Conservation (phyloP, 805 yeast genomes). For the Saccharomycopsis sp. region DNA sequence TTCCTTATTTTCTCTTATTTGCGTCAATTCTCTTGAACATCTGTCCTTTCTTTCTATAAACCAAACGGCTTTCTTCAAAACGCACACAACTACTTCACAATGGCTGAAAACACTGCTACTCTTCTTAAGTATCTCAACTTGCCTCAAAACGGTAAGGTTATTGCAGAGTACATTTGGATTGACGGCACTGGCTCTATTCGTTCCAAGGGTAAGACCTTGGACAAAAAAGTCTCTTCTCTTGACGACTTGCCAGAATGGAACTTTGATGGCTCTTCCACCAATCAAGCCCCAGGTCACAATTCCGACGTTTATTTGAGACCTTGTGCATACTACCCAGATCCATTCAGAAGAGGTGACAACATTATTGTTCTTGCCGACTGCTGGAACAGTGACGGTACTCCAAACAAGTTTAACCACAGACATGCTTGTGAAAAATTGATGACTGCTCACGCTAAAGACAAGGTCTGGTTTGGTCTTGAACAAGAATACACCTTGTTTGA, state of each 20-base stretch:
- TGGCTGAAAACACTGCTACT: constrained; percentile 53
- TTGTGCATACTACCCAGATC: constrained; percentile 91
- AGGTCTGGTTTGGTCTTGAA: constrained; percentile 96
- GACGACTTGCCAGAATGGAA: constrained; percentile 98
- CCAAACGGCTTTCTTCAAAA: too few relatives aligned
- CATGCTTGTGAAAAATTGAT: constrained; percentile 92
- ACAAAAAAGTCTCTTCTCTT: constrained; percentile 54
- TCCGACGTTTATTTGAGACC: constrained; percentile 94
- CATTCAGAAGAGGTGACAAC: constrained; percentile 97
- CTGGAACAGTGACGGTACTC: constrained; percentile 98
- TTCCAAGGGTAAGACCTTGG: constrained; percentile 87
- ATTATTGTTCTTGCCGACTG: constrained; percentile 91
- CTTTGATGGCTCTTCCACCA: constrained; percentile 97
- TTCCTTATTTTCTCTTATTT: too few relatives aligned
- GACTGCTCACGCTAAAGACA: constrained; percentile 79
- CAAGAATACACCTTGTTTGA: constrained; percentile 98
- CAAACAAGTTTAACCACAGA: constrained; percentile 98
- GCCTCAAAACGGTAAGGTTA: constrained; percentile 74
- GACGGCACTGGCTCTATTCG: constrained; percentile 87
- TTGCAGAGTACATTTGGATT: constrained; percentile 98
- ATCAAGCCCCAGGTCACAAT: constrained; percentile 97
- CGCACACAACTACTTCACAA: too few relatives aligned
- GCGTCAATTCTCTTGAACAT: too few relatives aligned
- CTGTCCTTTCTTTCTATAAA: too few relatives aligned
- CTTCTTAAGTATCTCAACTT: constrained; percentile 75